Evolutionary conservation across 2,329 filamentous ascomycete genomes (phyloP), one percentile per base, ranked within the genome.

Genomic region (Pestalotiopsis sp.): DNA sequence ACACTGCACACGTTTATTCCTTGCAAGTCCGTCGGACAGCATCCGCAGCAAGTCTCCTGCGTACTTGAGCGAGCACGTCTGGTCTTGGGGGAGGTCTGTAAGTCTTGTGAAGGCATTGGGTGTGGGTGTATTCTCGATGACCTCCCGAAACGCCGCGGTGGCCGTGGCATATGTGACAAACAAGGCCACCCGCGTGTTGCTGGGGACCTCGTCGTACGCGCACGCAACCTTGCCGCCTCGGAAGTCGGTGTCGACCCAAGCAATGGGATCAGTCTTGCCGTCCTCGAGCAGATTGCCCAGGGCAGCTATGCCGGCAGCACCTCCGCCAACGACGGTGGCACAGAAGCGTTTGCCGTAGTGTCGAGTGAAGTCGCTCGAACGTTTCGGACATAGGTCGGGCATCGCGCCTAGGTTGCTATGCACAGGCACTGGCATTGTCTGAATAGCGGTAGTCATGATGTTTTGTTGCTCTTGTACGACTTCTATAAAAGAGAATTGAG

Each of bases 161-260:
- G 83, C 86, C 17, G 84, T 81, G 20, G 86, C 86, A 75, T 85
- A 90, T 38, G 85, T 80, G 68, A 87, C 77, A 74, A 91, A 90
- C 24, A 88, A 80, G 59, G 83, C 82, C 55, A 88, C 87, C 73
- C 88, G 89, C 67, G 88, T 91, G 74, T 91, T 91, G 72, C 78
- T 80, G 13, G 88, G 88, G 20, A 91, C 88, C 73, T 89, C 87
- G 63, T 87, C 82, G 74, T 91, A 91, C 73, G 81, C 81, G 68
- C 81, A 79, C 70, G 84, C 79, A 38, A 88, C 78, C 48, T 85
- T 79, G 3, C 86, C 86, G 40, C 61, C 61, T 30, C 40, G 30
- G 38, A 64, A 64, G 7, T 64, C 38, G 3, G 61, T 22, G 9
- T 58, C 56, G 22, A 58, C 26, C 56, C 56, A 58, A 4, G 56